A percentile compares a stretch with the other conserved stretches of the same genome.
These are phyloP conservation scores for Solanum appendiculatum DNA, from an alignment of 257 asterid genomes.

Conservation along the genomic window DNA sequence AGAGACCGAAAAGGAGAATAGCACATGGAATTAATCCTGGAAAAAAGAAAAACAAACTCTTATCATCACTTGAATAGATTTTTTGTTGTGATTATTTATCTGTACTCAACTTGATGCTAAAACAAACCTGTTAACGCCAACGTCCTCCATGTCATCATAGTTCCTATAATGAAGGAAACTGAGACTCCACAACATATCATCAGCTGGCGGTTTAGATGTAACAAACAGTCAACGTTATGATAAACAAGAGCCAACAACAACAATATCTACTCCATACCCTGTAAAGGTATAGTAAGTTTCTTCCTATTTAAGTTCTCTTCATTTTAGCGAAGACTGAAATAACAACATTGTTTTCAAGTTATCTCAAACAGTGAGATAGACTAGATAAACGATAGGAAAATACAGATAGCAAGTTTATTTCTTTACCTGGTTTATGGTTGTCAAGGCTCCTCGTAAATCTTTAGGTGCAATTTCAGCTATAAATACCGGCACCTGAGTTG, in stretches of 20 bases:
- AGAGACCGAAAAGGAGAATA: slow-evolving; percentile 55
- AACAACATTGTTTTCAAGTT: not conserved
- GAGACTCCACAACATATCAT: slow-evolving; percentile 79
- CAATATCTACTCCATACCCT: not conserved
- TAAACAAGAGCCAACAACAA: not conserved
- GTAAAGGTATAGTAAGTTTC: not conserved
- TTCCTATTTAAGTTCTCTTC: not conserved
- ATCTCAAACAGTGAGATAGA: not conserved
- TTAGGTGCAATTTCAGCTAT: slow-evolving; percentile 89
- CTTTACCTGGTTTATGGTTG: slow-evolving; percentile 75
- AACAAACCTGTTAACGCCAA: slow-evolving; percentile 64
- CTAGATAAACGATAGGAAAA: not conserved
- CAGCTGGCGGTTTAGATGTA: slow-evolving; percentile 35
- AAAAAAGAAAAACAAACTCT: slow-evolving; percentile 7
- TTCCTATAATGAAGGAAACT: slow-evolving; percentile 83
- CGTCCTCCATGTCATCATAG: slow-evolving; percentile 64
- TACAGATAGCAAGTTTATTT: not conserved
- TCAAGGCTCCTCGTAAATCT: slow-evolving; percentile 78
- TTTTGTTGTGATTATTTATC: not conserved
- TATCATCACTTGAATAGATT: not conserved
- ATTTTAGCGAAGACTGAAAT: not conserved
- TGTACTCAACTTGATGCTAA: not conserved
- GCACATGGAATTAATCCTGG: slow-evolving; percentile 79
- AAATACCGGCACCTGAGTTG: slow-evolving; percentile 68
- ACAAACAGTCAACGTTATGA: not conserved